These are phyloP conservation scores for Nakaseomyces nivariensis DNA, from an alignment of 1,139 yeast species.

Conservation along the genomic window DNA sequence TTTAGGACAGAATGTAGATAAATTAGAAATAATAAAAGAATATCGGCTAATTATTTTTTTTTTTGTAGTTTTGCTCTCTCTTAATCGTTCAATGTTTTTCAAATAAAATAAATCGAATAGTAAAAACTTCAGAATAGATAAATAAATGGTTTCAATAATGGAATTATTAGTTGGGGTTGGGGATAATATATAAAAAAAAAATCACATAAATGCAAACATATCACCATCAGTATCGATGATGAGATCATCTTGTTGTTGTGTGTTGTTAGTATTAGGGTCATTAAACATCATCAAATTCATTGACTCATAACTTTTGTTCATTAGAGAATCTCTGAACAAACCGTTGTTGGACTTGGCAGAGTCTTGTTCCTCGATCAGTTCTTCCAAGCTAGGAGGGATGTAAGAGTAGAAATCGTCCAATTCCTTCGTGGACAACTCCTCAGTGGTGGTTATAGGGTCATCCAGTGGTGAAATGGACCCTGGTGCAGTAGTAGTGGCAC, in stretches of 20 bases:
- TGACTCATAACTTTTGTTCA: constrained; percentile 2
- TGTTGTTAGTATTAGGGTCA: constrained; percentile 1
- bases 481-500: background rate
- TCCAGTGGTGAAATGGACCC: constrained; percentile 2
- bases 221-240: constrained; percentile 2
- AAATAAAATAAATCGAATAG: too few species aligned
- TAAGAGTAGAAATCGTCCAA: constrained; percentile 11
- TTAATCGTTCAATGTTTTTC: too few species aligned
- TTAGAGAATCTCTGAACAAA: constrained; percentile 2
- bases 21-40: too few species aligned
- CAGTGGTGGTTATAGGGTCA: constrained; percentile 6
- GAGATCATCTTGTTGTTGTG: constrained; percentile 1
- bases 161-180: background rate
- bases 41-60: too few species aligned
- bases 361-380: constrained; percentile 27
- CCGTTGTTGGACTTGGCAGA: constrained; percentile 7
- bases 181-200: background rate
- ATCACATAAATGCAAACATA: constrained; percentile 3
- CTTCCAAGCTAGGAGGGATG: constrained; percentile 27
- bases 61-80: too few species aligned
- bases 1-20: too few species aligned
- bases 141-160: too few species aligned
- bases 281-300: constrained; percentile 3
- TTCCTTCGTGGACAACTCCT: constrained; percentile 4
- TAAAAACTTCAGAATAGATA: background rate